Percentiles rank a stretch among this genome's conserved stretches.
Evolutionary conservation across 1,139 yeast species (phyloP).

Genomic region (Arxiozyma telluris): DNA sequence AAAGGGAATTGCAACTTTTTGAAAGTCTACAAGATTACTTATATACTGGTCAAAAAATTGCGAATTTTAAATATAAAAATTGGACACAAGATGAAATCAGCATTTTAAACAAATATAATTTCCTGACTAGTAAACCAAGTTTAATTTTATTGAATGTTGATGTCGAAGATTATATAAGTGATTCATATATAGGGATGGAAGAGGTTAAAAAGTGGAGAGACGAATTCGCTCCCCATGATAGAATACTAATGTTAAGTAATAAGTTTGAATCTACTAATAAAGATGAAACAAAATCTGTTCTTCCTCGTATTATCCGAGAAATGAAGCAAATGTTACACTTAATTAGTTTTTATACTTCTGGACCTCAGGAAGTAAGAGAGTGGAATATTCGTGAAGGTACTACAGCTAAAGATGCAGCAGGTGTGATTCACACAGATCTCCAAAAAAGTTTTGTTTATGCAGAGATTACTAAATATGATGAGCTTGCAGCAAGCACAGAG

Average conservation of each 20-base stretch:
- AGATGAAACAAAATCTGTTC: constrained; percentile 25
- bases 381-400: constrained; percentile 82
- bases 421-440: constrained; percentile 82
- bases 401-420: constrained; percentile 88
- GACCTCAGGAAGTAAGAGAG: constrained; percentile 81
- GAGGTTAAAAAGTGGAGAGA: constrained; percentile 45
- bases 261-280: constrained; percentile 42
- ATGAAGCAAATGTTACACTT: constrained; percentile 65
- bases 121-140: constrained; percentile 65
- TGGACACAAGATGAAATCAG: constrained; percentile 50
- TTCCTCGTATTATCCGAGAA: constrained; percentile 42
- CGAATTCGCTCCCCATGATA: constrained; percentile 47
- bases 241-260: constrained; percentile 52
- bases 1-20: constrained; percentile 20
- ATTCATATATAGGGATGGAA: constrained; percentile 38
- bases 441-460: constrained; percentile 79
- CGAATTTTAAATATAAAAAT: constrained; percentile 31
- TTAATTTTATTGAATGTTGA: constrained; percentile 53
- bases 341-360: constrained; percentile 86
- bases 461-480: constrained; percentile 52
- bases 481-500: constrained; percentile 34
- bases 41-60: constrained; percentile 51
- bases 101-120: constrained; percentile 42
- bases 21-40: constrained; percentile 41
- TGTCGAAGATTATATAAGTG: constrained; percentile 41